These are phyloP conservation scores for Stephanodiscus minutulus DNA, from an alignment of 108 stramenopile species.

Conservation along the genomic window DNA sequence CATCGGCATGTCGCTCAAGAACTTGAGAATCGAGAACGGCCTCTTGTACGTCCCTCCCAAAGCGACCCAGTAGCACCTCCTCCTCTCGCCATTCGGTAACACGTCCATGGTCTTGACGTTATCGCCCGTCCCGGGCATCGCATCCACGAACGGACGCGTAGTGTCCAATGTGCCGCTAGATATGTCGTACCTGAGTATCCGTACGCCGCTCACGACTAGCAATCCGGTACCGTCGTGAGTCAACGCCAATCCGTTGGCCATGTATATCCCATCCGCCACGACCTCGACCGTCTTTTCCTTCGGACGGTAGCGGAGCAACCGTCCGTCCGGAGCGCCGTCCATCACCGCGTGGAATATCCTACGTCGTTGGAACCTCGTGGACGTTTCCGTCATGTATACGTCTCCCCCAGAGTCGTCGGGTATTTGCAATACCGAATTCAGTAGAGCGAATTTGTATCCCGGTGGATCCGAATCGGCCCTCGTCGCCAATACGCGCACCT, in stretches of 20 bases:
- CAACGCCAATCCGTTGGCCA: slow-evolving; percentile 30
- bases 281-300: slow-evolving; percentile 9
- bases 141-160: slow-evolving; percentile 12
- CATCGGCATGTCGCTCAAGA: slow-evolving; percentile 25
- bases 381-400: slow-evolving; percentile 42
- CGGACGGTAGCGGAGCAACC: slow-evolving; percentile 14
- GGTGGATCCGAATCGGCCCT: slow-evolving; percentile 19
- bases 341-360: slow-evolving; percentile 47
- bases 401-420: slow-evolving; percentile 33
- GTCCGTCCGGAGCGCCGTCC: slow-evolving; percentile 27
- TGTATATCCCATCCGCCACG: slow-evolving; percentile 21
- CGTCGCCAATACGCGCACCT: slow-evolving; percentile 18
- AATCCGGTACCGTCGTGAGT: slow-evolving; percentile 24
- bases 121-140: slow-evolving; percentile 46
- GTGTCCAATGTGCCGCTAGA: neutral
- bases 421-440: slow-evolving; percentile 28
- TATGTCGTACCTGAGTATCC: slow-evolving; percentile 20
- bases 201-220: slow-evolving; percentile 32
- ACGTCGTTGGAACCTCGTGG: slow-evolving; percentile 23
- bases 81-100: slow-evolving; percentile 14
- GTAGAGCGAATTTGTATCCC: slow-evolving; percentile 20
- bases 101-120: slow-evolving; percentile 32
- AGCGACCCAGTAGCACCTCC: slow-evolving; percentile 35
- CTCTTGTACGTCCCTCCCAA: slow-evolving; percentile 20
- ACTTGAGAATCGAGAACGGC: slow-evolving; percentile 34